Percentiles rank a stretch among this genome's conserved stretches.
Conservation (phyloP, 2,329 filamentous ascomycete species). For the Calonectria montana region DNA sequence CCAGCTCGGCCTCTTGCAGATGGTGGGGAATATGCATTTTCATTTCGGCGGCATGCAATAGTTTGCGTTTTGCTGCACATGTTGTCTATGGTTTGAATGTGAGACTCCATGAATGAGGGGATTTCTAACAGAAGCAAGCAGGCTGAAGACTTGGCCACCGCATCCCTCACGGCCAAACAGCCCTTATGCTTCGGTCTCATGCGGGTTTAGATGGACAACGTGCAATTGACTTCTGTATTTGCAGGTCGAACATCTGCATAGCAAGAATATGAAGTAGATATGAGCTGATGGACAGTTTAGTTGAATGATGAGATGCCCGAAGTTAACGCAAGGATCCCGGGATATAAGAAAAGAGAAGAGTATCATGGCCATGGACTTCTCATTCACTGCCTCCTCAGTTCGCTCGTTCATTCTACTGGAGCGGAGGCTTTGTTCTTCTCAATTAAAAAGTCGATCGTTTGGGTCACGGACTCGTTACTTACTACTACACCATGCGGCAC, state of each 20-base stretch:
- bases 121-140: not conserved
- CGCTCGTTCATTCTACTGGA: constrained; percentile 14
- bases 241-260: constrained; percentile 17
- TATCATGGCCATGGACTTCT: not conserved
- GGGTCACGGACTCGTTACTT: not conserved
- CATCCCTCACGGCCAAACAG: not conserved
- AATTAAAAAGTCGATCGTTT: constrained; percentile 25
- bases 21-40: not conserved
- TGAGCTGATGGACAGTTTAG: not conserved
- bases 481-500: constrained; percentile 35
- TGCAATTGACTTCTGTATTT: constrained; percentile 18
- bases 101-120: not conserved
- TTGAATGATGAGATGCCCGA: not conserved
- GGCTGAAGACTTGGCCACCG: not conserved
- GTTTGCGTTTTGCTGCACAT: not conserved
- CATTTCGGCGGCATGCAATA: not conserved
- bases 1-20: not conserved
- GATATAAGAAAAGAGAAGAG: constrained; percentile 20
- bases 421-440: constrained; percentile 18
- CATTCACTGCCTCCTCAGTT: not conserved
- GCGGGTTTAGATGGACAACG: not conserved
- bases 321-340: not conserved
- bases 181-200: not conserved
- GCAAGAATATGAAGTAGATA: constrained; percentile 1
- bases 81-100: not conserved